A percentile compares a stretch with the other conserved stretches of the same genome.
Conservation (phyloP, 2,329 filamentous ascomycete species). For the Lachnum nothofagi region DNA sequence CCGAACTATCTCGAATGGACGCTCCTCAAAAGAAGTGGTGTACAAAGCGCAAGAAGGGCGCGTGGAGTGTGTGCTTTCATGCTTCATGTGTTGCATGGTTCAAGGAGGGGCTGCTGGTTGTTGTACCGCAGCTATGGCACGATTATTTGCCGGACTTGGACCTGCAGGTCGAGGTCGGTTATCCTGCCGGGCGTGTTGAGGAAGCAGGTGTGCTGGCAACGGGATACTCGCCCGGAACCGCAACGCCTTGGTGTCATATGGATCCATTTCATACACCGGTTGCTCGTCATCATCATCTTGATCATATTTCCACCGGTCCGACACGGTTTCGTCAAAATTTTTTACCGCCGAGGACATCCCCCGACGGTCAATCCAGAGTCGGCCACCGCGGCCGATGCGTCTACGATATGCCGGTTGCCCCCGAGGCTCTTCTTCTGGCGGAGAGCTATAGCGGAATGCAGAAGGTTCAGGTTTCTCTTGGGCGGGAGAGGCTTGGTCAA, state of each 20-base stretch:
- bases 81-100: conserved; percentile 8
- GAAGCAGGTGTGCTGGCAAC: conserved; percentile 25
- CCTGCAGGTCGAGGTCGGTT: conserved; percentile 17
- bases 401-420: conserved; percentile 66
- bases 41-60: conserved; percentile 20
- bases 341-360: conserved; percentile 52
- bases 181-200: conserved; percentile 25
- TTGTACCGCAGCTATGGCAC: conserved; percentile 17
- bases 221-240: conserved; percentile 51
- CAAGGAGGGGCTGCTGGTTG: conserved; percentile 21
- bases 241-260: conserved; percentile 55
- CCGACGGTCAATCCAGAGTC: conserved; percentile 82
- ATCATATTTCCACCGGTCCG: conserved; percentile 81
- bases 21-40: conserved; percentile 24
- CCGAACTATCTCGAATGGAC: conserved; percentile 20
- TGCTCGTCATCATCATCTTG: conserved; percentile 77
- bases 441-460: conserved; percentile 24
- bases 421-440: conserved; percentile 28
- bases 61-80: conserved; percentile 2
- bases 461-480: conserved; percentile 26
- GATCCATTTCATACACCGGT: conserved; percentile 70
- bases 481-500: conserved; percentile 31
- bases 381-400: conserved; percentile 76
- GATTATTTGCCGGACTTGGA: conserved; percentile 21
- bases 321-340: conserved; percentile 41